Evolutionary conservation across 2,329 filamentous ascomycete species (phyloP), one percentile per base, ranked within the genome.

Genomic region (Didymella keratinophila): DNA sequence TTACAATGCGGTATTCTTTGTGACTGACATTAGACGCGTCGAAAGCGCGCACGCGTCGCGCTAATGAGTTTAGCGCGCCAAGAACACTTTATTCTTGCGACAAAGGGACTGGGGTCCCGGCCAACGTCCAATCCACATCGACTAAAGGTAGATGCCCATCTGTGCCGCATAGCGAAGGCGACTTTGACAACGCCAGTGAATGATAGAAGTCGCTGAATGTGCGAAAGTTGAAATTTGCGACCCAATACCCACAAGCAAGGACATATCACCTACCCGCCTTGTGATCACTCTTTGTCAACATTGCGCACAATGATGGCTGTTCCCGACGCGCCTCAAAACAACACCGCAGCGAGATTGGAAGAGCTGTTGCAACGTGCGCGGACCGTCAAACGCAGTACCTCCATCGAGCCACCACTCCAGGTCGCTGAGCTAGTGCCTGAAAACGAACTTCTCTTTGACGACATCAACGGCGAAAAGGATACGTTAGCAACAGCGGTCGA

Each of bases 401-500:
- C 77, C 1, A 78, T 82, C 20, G 78, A 82, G 49, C 80, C 80
- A 43, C 76, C 79, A 14, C 67, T 83, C 4, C 76, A 78, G n/a
- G 71, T 75, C 1, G 71, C 77, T 7, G 76, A 79, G 44, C 67
- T 83, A 36, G 64, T 72, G 14, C 60, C 65, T 2, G 70, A 72
- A 21, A 63, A 67, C 18, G 71, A 74, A 34, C 54, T 67, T 42
- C 65, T 77, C 16, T 61, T 76, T 36, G 63, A 62, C 2, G 56
- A 64, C n/a, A 54, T 65, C 46, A 60, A 65, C 41, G 69, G 63
- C 30, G 65, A 68, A 58, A 84, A 84, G 43, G 87, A 88, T 65
- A 73, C 76, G 25, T 78, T 79, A 34, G 87, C 87, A 72, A 87
- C 89, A 32, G 84, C 91, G 21, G 86, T 97, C 45, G 95, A 98